Conservation (phyloP, 2,329 filamentous ascomycete genomes). For the Fusarium brevicatenulatum region DNA sequence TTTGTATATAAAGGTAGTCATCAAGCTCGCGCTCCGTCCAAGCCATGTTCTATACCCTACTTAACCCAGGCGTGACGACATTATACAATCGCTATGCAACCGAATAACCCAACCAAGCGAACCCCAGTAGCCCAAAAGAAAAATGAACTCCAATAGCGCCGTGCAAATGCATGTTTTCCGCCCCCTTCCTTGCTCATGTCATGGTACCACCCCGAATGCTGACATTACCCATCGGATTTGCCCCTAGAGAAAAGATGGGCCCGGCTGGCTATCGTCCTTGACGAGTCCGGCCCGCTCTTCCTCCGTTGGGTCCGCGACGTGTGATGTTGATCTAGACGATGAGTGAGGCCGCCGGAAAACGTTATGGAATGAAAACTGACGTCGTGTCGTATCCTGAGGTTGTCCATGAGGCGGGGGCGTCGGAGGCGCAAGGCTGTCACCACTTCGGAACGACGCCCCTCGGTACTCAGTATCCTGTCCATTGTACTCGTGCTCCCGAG, state of each 20-base stretch:
- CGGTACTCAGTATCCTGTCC: conserved; percentile 59
- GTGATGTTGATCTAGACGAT: conserved; percentile 42
- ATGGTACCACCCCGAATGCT: conserved; percentile 1
- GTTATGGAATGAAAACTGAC: conserved; percentile 93
- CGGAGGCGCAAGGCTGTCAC: conserved; percentile 63
- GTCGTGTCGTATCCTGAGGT: conserved; percentile 69
- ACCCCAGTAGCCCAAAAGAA: conserved; percentile 9
- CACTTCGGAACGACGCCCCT: conserved; percentile 57
- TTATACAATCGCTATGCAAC: conserved; percentile 36
- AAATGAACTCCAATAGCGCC: conserved; percentile 40
- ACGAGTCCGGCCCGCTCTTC: conserved; percentile 87
- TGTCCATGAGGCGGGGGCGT: conserved; percentile 71
- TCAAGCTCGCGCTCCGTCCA: conserved; percentile 40
- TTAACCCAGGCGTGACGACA: conserved; percentile 32
- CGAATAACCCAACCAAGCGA: conserved; percentile 10
- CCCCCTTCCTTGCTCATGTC: conserved; percentile 2
- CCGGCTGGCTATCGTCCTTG: conserved; percentile 60
- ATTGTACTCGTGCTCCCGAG: conserved; percentile 59
- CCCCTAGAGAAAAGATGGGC: conserved; percentile 35
- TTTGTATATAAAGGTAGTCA: conserved; percentile 38
- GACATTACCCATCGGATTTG: conserved; percentile 8
- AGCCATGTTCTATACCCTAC: conserved; percentile 36
- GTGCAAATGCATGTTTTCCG: conserved; percentile 35
- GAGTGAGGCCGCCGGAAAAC: conserved; percentile 68
- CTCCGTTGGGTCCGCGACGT: conserved; percentile 68